Evolutionary conservation across 2,329 filamentous ascomycete species (phyloP), one percentile per base, ranked within the genome.

Genomic region (Monilinia fructigena): DNA sequence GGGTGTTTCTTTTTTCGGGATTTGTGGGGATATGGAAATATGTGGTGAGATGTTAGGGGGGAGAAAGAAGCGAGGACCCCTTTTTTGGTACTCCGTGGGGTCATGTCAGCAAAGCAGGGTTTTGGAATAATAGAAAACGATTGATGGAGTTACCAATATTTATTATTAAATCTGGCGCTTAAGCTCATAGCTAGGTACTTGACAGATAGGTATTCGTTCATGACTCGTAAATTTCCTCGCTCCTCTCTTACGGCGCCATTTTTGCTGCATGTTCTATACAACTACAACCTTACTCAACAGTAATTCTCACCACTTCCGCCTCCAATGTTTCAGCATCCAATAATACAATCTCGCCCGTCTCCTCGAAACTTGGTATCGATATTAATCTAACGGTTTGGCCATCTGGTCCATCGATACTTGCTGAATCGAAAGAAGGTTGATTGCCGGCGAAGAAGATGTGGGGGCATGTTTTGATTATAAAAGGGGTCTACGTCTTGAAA

Each of bases 401-500:
- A 1, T 86, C 82, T 0, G 83, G 82, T 0, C 89, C 89, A 53
- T 88, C 80, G 47, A 96, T 88, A 1, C 89, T 77, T 40, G 83
- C 85, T 3, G 89, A 93, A 62, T 86, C 88, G 76, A 96, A 96
- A 63, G 82, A 82, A 3, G 92, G 89, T 77, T 97, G 93, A 72
- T 90, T 93, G 20, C 93, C 93, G 1, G 91, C 89, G 76, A 99
- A 92, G 79, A 92, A 98, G 42, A 99, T 82, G 74, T 99, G 94
- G 2, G 95, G 95, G 69, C 92, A 96, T 23, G 87, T 81, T 70
- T 89, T 86, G 73, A 99, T 83, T 54, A 98, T 89, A 75, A 98
- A 98, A 96, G 0, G 92, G 93, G 75, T 99, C 96, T 60, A 92
- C 86, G 23, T 95, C 91, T 78, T 98, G 93, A 78, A 97, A 99